These are phyloP conservation scores for Telfairia occidentalis DNA, from an alignment of 331 rosid species.

Conservation along the genomic window DNA sequence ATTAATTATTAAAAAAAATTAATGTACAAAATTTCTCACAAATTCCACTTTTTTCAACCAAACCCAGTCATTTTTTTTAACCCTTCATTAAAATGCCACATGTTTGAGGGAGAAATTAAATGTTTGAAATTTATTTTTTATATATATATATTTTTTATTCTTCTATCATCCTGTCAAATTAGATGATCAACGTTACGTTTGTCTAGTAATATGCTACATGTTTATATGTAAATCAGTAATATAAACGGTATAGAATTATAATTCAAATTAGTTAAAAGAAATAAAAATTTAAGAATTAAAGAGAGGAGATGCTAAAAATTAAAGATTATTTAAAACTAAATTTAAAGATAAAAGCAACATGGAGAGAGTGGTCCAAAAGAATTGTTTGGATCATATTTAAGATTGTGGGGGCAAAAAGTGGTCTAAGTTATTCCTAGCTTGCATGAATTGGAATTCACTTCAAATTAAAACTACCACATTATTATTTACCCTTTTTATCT, in stretches of 20 bases:
- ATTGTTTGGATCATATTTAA: background rate
- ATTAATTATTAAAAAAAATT: background rate
- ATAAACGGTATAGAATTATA: background rate
- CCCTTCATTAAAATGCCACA: background rate
- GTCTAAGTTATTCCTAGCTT: background rate
- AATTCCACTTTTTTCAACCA: background rate
- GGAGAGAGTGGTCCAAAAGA: background rate
- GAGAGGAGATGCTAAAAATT: background rate
- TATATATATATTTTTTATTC: background rate
- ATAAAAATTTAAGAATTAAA: background rate
- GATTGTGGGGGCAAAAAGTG: background rate
- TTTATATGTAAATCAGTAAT: too few species aligned
- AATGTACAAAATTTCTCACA: background rate
- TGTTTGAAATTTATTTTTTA: background rate
- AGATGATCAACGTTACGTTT: too few species aligned
- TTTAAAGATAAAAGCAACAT: background rate
- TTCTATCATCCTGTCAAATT: background rate
- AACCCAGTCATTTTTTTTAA: background rate
- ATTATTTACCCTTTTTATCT: background rate
- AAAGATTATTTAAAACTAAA: background rate
- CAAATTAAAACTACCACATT: background rate
- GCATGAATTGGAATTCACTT: background rate
- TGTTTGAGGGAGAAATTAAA: background rate
- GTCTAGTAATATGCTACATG: background rate
- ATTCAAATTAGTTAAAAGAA: background rate